Evolutionary conservation across 2,329 filamentous ascomycete species (phyloP), one percentile per base, ranked within the genome.

Genomic region (Cladorrhinum sp.): DNA sequence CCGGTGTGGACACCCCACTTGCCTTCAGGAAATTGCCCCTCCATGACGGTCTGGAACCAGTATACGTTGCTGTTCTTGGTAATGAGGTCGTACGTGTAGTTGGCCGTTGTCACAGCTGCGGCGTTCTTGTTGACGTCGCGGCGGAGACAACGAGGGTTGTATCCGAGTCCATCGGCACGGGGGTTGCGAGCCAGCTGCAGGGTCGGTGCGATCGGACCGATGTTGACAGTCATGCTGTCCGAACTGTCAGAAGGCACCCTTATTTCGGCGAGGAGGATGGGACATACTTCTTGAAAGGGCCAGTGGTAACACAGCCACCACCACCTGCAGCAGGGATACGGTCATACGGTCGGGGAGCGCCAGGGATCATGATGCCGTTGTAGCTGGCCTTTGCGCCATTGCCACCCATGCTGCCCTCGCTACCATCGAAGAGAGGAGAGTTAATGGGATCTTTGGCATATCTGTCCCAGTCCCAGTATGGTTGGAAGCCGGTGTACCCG

Each of bases 381-480:
- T 74, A 68, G 1, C 66, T 59, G 24, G 67, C 64, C 52, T 68
- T 73, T 2, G 61, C 71, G 2, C 78, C 78, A 59, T 80, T 75
- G 9, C 77, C 75, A 18, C 72, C 74, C 76, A 79, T 68, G 55
- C 72, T 75, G 55, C 73, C 77, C 16, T 73, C 74, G 57, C 75
- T 75, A 61, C 80, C 81, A 61, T 80, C 78, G 62, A 84, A 81
- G 49, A 81, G 67, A 7, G 78, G 76, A 0, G 79, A 79, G 63
- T 75, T 73, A 60, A 67, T 62, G 1, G 73, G 72, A 51, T 81
- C 76, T 3, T 71, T 63, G 6, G 77, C 73, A 66, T 74, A 77
- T 59, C 74, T 75, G 1, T 72, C 74, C 78, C 79, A 81, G 64
- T 80, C 78, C 68, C 74, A 74, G 68, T 78, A 80, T 23, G 64